Evolutionary conservation across 2,329 filamentous ascomycete species (phyloP).

Genomic region (Talaromyces pinophilus): DNA sequence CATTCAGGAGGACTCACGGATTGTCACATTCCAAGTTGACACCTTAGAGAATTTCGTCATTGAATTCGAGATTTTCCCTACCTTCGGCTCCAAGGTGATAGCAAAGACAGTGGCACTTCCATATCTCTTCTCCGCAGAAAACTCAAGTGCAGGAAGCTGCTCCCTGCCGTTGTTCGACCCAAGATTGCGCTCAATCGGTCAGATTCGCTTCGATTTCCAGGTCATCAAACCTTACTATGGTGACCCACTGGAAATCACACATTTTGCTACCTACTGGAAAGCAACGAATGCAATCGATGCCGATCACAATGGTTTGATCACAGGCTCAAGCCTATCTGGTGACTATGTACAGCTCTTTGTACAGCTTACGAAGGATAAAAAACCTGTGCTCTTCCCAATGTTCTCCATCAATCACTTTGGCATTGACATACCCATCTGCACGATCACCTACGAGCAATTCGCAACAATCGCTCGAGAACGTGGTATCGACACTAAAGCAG

Average conservation of each 20-base stretch:
- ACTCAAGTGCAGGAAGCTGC: conserved; percentile 75
- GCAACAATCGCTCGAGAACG: conserved; percentile 47
- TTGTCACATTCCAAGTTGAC: conserved; percentile 94
- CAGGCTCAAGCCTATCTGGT: conserved; percentile 92
- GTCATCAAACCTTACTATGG: conserved; percentile 96
- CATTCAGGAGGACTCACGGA: conserved; percentile 91
- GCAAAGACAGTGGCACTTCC: conserved; percentile 92
- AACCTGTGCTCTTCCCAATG: conserved; percentile 82
- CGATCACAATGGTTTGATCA: conserved; percentile 82
- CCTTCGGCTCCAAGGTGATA: conserved; percentile 96
- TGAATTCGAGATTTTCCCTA: conserved; percentile 96
- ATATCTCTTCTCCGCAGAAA: conserved; percentile 74
- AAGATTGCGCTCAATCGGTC: conserved; percentile 83
- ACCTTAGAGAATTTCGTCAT: conserved; percentile 89
- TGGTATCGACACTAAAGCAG: conserved; percentile 31
- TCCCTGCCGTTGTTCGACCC: conserved; percentile 91
- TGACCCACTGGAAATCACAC: conserved; percentile 90
- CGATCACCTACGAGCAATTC: conserved; percentile 67
- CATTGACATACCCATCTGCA: conserved; percentile 78
- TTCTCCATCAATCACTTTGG: conserved; percentile 77
- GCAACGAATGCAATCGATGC: conserved; percentile 90
- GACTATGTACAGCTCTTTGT: conserved; percentile 91
- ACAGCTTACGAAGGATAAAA: conserved; percentile 82
- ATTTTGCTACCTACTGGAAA: conserved; percentile 99
- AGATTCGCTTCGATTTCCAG: conserved; percentile 91